phyloP scores from a whole-genome alignment of 768 basidiomycete species.

The Pholiota molesta region DNA sequence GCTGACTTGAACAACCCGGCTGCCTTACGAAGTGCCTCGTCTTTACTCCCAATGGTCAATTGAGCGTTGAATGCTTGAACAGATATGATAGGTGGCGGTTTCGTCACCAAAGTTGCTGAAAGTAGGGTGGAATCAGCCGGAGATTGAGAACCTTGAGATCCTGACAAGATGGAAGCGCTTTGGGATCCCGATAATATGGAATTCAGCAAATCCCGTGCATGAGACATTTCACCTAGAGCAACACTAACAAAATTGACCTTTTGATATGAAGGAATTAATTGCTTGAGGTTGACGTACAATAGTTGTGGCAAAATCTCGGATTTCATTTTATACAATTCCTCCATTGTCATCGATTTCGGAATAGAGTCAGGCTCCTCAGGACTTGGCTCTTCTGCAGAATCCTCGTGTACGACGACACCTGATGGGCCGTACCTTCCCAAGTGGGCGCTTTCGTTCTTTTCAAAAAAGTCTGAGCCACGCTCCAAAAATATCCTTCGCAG shows the following conservation, averaged over 20 bases:
- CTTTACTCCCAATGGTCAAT: slow-evolving; percentile 76
- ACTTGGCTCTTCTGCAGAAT: slow-evolving; percentile 23
- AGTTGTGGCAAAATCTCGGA: slow-evolving; percentile 71
- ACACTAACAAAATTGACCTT: slow-evolving; percentile 45
- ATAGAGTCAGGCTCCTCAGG: slow-evolving; percentile 28
- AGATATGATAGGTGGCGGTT: slow-evolving; percentile 65
- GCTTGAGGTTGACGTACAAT: slow-evolving; percentile 52
- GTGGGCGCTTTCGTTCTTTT: slow-evolving; percentile 29
- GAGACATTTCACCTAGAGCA: slow-evolving; percentile 79
- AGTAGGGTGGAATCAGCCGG: slow-evolving; percentile 37
- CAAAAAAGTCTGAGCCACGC: slow-evolving; percentile 77
- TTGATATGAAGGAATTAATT: not conserved
- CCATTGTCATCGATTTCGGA: slow-evolving; percentile 63
- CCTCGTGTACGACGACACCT: slow-evolving; percentile 28
- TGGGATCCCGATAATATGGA: slow-evolving; percentile 49
- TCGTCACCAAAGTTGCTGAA: slow-evolving; percentile 66
- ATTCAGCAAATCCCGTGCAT: slow-evolving; percentile 70
- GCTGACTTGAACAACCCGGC: slow-evolving; percentile 71
- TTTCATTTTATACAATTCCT: slow-evolving; percentile 76
- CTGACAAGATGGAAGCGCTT: slow-evolving; percentile 48
- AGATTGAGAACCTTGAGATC: slow-evolving; percentile 16
- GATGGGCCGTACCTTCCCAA: slow-evolving; percentile 21
- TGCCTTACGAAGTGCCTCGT: slow-evolving; percentile 76
- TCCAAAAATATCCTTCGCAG: slow-evolving; percentile 73
- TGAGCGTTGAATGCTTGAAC: slow-evolving; percentile 76